phyloP scores from a whole-genome alignment of 495 filamentous ascomycete genomes.

The Pyrenopolyporus hunteri region DNA sequence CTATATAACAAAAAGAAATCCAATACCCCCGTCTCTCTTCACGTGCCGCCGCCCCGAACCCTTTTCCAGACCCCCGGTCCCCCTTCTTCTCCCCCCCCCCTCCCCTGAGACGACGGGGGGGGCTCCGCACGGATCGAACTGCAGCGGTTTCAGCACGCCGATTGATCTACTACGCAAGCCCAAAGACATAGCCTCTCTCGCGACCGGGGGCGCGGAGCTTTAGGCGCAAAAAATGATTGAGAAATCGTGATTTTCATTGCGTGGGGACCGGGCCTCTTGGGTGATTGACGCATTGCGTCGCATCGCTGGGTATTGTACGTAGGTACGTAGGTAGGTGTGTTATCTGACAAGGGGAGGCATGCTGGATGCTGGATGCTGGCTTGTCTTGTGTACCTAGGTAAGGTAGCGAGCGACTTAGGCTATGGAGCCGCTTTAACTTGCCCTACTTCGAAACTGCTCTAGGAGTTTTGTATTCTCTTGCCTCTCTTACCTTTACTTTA shows the following conservation, averaged over 20 bases:
- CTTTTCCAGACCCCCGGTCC: constrained; percentile 14
- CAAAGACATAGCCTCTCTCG: constrained; percentile 37
- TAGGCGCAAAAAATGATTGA: background rate
- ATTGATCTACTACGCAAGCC: too few relatives aligned
- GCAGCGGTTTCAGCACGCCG: constrained; percentile 43
- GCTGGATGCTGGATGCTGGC: background rate
- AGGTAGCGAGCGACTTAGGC: too few relatives aligned
- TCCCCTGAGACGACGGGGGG: too few relatives aligned
- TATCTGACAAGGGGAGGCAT: constrained; percentile 2
- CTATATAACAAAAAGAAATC: too few relatives aligned
- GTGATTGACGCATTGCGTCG: constrained; percentile 10
- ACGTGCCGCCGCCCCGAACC: too few relatives aligned
- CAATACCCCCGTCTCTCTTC: too few relatives aligned
- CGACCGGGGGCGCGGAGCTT: background rate
- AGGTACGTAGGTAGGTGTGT: too few relatives aligned
- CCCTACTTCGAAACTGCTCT: too few relatives aligned
- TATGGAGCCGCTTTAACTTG: too few relatives aligned
- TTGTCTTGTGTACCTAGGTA: constrained; percentile 8
- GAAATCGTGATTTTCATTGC: too few relatives aligned
- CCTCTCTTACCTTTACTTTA: constrained; percentile 18
- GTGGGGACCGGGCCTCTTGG: constrained; percentile 10
- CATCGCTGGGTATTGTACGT: background rate
- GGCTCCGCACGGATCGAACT: constrained; percentile 41
- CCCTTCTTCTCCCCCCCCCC: constrained; percentile 13
- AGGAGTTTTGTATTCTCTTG: constrained; percentile 22